A percentile compares a stretch with the other conserved stretches of the same genome.
phyloP scores from a whole-genome alignment of 805 yeast genomes.

The Monosporozyma yasuniensis region DNA sequence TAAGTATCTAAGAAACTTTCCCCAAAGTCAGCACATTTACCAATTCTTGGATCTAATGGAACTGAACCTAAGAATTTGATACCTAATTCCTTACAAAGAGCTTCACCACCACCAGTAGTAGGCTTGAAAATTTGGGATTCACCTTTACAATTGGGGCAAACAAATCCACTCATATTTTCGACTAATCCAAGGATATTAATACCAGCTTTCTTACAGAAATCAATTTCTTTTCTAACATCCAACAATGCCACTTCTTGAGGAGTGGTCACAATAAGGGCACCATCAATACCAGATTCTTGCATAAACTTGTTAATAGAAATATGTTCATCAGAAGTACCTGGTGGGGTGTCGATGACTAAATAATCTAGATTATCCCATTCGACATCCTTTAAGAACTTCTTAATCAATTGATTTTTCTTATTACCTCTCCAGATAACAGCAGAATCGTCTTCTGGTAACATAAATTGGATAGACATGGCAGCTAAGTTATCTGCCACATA shows the following conservation, averaged over 20 bases:
- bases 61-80: constrained; percentile 83
- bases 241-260: constrained; percentile 95
- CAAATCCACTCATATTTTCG: constrained; percentile 98
- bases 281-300: constrained; percentile 87
- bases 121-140: constrained; percentile 86
- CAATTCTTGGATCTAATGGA: constrained; percentile 93
- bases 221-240: constrained; percentile 93
- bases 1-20: constrained; percentile 70
- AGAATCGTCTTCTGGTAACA: constrained; percentile 87
- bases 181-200: constrained; percentile 82
- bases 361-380: constrained; percentile 83
- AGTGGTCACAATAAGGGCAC: constrained; percentile 89
- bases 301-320: constrained; percentile 78
- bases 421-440: constrained; percentile 97
- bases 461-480: constrained; percentile 88
- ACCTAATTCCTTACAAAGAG: constrained; percentile 67
- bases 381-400: constrained; percentile 88
- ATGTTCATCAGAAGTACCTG: constrained; percentile 98
- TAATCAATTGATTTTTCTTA: constrained; percentile 88
- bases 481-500: constrained; percentile 93
- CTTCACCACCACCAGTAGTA: constrained; percentile 94
- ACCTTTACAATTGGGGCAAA: constrained; percentile 89
- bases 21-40: constrained; percentile 80
- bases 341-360: constrained; percentile 91
- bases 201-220: constrained; percentile 86